phyloP scores from a whole-genome alignment of 148 eudicot genomes.

The Silene conica region DNA sequence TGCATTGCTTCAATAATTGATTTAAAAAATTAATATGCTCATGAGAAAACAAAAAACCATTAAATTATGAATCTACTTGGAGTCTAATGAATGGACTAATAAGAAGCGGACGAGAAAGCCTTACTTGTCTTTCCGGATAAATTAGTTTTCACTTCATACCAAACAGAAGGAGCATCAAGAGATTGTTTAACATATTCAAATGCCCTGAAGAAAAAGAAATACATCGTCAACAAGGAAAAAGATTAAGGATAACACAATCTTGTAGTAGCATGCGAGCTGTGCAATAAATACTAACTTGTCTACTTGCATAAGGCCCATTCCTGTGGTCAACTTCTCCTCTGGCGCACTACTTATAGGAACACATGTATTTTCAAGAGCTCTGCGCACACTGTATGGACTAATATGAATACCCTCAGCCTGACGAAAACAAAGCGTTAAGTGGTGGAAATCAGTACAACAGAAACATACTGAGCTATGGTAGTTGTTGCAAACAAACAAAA shows the following conservation, averaged over 20 bases:
- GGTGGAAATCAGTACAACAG: neutral
- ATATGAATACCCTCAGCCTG: slow-evolving; percentile 86
- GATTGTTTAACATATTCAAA: slow-evolving; percentile 67
- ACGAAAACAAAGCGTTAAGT: slow-evolving; percentile 16
- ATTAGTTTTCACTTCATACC: slow-evolving; percentile 69
- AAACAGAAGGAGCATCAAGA: slow-evolving; percentile 51
- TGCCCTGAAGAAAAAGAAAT: slow-evolving; percentile 49
- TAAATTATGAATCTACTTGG: neutral
- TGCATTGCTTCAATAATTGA: neutral
- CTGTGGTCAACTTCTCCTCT: slow-evolving; percentile 81
- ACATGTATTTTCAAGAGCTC: slow-evolving; percentile 89
- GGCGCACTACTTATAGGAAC: slow-evolving; percentile 63
- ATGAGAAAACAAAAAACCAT: neutral
- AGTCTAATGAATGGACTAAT: too few relatives aligned
- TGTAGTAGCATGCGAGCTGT: neutral
- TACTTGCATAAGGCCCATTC: slow-evolving; percentile 97
- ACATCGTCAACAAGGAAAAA: neutral
- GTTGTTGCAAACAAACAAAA: slow-evolving; percentile 11
- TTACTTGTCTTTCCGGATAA: slow-evolving; percentile 73
- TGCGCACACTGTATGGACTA: slow-evolving; percentile 83
- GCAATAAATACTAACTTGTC: slow-evolving; percentile 63
- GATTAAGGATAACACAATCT: neutral
- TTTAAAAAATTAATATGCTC: neutral
- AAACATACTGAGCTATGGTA: neutral
- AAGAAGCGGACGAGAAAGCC: slow-evolving; percentile 23